Evolutionary conservation across 2,329 filamentous ascomycete genomes (phyloP).

Genomic region (Rugonectria rugulosa): DNA sequence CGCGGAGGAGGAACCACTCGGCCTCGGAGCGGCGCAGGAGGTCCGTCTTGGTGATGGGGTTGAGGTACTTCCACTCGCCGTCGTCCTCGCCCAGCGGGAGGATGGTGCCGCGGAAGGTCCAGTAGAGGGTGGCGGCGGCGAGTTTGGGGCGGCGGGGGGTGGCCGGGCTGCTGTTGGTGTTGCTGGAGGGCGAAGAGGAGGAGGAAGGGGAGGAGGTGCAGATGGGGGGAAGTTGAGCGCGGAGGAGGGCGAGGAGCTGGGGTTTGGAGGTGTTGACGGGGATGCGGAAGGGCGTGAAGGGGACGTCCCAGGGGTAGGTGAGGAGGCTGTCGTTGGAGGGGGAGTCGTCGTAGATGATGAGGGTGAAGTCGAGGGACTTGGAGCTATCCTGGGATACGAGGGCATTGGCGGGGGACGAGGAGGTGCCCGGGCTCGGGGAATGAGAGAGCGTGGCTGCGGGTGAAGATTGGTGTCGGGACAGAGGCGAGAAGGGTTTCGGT

Average conservation of each 20-base stretch:
- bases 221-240: slow-evolving; percentile 29
- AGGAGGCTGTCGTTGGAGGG: slow-evolving; percentile 35
- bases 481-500: slow-evolving; percentile 22
- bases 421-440: slow-evolving; percentile 5
- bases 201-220: not conserved
- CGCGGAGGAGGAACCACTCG: slow-evolving; percentile 39
- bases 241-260: slow-evolving; percentile 37
- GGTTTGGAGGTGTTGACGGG: slow-evolving; percentile 30
- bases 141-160: slow-evolving; percentile 32
- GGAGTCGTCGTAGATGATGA: slow-evolving; percentile 31
- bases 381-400: not conserved
- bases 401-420: slow-evolving; percentile 1
- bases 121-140: slow-evolving; percentile 30
- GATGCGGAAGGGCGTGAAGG: slow-evolving; percentile 25
- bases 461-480: slow-evolving; percentile 10
- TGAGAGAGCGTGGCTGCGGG: slow-evolving; percentile 10
- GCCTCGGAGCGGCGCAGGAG: slow-evolving; percentile 34
- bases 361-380: slow-evolving; percentile 33
- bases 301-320: slow-evolving; percentile 38
- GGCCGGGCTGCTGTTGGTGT: slow-evolving; percentile 2
- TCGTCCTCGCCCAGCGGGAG: slow-evolving; percentile 32
- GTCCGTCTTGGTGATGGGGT: slow-evolving; percentile 38
- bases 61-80: slow-evolving; percentile 37
- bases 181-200: not conserved
- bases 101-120: slow-evolving; percentile 35